A percentile compares a stretch with the other conserved stretches of the same genome.
phyloP scores from a whole-genome alignment of 208 protist species.

The Herpetomonas tarakana region DNA sequence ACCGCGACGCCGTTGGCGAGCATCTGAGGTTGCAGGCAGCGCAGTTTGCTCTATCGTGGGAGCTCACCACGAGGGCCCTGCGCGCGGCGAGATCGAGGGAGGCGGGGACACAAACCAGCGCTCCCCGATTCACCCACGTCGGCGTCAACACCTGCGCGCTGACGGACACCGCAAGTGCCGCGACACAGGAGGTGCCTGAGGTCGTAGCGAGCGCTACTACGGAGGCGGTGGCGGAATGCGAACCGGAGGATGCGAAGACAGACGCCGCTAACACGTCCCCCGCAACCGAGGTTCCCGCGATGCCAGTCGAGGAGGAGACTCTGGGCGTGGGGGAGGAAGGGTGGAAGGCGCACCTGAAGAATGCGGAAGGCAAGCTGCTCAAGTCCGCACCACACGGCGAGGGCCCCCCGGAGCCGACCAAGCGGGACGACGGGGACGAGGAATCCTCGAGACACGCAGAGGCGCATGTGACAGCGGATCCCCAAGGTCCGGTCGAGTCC shows the following conservation, averaged over 20 bases:
- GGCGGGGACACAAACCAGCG: conserved; percentile 39
- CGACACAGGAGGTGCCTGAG: too few species aligned
- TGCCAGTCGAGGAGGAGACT: too few species aligned
- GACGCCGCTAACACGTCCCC: neutral
- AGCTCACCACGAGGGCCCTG: conserved; percentile 15
- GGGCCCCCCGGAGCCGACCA: neutral
- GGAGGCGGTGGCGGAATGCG: too few species aligned
- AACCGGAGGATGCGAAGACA: neutral
- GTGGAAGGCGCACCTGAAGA: conserved; percentile 43
- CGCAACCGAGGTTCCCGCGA: too few species aligned
- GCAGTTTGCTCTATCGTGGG: conserved; percentile 37
- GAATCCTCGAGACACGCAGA: too few species aligned
- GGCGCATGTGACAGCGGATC: too few species aligned
- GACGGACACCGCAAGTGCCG: too few species aligned
- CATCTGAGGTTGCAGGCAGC: conserved; percentile 29
- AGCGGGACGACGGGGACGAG: neutral
- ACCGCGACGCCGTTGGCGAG: conserved; percentile 36
- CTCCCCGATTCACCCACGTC: conserved; percentile 17
- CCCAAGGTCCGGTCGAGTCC: too few species aligned
- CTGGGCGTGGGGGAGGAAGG: conserved; percentile 20
- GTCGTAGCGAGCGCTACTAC: too few species aligned
- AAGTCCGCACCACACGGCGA: conserved; percentile 6
- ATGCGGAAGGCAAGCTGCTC: conserved; percentile 45
- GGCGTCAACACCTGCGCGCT: conserved; percentile 35
- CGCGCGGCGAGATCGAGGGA: conserved; percentile 4